Evolutionary conservation across 805 yeast species (phyloP).

Genomic region (Yarrowia hollandica): DNA sequence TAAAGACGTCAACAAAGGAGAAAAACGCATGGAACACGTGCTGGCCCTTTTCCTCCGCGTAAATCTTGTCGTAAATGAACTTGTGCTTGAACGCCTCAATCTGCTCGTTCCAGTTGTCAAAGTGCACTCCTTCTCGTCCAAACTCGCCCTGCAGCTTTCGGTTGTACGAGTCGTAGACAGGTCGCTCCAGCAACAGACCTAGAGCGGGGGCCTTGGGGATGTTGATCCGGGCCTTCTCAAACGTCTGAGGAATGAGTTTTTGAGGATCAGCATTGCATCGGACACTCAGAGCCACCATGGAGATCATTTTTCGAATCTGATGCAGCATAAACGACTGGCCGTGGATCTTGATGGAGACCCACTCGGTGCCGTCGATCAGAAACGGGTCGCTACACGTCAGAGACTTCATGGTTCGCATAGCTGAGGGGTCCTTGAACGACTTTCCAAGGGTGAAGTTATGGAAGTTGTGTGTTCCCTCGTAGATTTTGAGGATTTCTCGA

Average conservation of each 20-base stretch:
- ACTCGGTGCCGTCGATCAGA: constrained; percentile 89
- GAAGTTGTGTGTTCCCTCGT: constrained; percentile 88
- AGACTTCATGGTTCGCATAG: constrained; percentile 77
- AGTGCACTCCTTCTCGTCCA: constrained; percentile 76
- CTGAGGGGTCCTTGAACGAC: constrained; percentile 77
- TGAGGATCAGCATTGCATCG: constrained; percentile 78
- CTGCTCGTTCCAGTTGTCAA: constrained; percentile 60
- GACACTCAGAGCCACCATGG: constrained; percentile 84
- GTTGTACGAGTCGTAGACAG: constrained; percentile 87
- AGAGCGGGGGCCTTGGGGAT: constrained; percentile 98
- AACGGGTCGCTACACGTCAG: constrained; percentile 83
- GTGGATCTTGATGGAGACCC: constrained; percentile 94
- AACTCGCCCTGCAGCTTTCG: constrained; percentile 58
- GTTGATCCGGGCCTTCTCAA: constrained; percentile 70
- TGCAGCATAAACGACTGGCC: constrained; percentile 98
- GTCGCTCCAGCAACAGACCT: constrained; percentile 85
- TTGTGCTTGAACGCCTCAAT: constrained; percentile 86
- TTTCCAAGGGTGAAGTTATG: constrained; percentile 87
- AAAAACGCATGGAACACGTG: constrained; percentile 89
- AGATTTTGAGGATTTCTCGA: constrained; percentile 67
- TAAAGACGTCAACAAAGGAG: constrained; percentile 82
- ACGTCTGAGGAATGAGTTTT: constrained; percentile 73
- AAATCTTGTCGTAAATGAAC: constrained; percentile 87
- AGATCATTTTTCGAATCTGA: constrained; percentile 97
- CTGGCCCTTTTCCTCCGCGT: constrained; percentile 83